Evolutionary conservation across 805 yeast species (phyloP).

Genomic region (Cyberlindnera americana): DNA sequence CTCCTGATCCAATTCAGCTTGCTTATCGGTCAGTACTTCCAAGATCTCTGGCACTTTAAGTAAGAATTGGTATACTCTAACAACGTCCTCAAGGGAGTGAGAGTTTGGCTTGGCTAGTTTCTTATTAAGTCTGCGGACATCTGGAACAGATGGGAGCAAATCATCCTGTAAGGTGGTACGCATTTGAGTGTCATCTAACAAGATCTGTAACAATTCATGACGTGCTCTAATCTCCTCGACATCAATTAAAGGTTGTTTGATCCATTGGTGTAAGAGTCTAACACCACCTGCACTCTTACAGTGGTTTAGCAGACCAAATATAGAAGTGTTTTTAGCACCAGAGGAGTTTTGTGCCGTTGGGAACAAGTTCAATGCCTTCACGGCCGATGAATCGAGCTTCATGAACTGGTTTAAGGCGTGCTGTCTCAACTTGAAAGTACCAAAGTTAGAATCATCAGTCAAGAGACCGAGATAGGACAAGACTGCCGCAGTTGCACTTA

Average conservation of each 20-base stretch:
- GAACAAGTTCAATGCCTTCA: constrained; percentile 81
- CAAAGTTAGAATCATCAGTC: constrained; percentile 50
- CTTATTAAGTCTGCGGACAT: constrained; percentile 69
- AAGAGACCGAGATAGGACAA: constrained; percentile 65
- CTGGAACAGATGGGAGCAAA: constrained; percentile 73
- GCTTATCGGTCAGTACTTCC: constrained; percentile 44
- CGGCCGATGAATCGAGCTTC: constrained; percentile 89
- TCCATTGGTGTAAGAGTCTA: constrained; percentile 86
- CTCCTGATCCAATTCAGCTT: constrained; percentile 30
- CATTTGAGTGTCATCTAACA: constrained; percentile 66
- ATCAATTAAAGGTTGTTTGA: constrained; percentile 88
- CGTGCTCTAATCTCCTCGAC: constrained; percentile 56
- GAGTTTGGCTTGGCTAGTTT: constrained; percentile 47
- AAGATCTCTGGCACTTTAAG: constrained; percentile 66
- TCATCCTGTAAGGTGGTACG: constrained; percentile 65
- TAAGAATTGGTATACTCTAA: constrained; percentile 80
- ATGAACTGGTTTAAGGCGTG: constrained; percentile 78
- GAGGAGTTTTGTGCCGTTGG: constrained; percentile 40
- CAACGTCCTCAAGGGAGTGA: constrained; percentile 82
- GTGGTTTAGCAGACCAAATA: constrained; percentile 80
- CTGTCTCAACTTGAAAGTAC: constrained; percentile 52
- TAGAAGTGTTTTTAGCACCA: constrained; percentile 49
- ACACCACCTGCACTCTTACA: constrained; percentile 91
- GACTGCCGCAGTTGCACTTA: constrained; percentile 65
- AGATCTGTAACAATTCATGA: constrained; percentile 68